Evolutionary conservation across 176 grass and related monocot species (phyloP), one percentile per base, ranked within the genome.

Genomic region (Zea luxurians): DNA sequence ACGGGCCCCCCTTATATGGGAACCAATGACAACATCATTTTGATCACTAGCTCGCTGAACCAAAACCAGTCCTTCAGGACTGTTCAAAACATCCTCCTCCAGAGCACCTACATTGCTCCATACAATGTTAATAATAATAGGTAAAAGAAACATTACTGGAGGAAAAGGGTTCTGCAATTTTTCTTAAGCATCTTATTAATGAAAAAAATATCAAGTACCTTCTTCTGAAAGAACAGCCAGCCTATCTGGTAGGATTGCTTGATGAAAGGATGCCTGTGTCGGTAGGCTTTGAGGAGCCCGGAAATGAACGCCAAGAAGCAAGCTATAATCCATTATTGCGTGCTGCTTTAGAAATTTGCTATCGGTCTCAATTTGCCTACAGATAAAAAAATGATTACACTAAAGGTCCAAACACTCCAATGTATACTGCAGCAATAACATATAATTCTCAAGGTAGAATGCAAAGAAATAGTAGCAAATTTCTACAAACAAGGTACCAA

Each of bases 251-350:
- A 79, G 44, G 64, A 88, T 61, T 58, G 21, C 89, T 70, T 13
- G 94, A 47, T 9, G 66, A 69, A 67, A 83, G 2, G 89, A 87
- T 49, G 80, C 61, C 52, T 66, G 86, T 37, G 85, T 83, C 41
- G 72, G 85, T 13, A 94, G 73, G 70, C 92, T 79, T 50, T 94
- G 92, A 0, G 96, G 96, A 68, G 96, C 96, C 86, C 96, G 85
- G 45, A 90, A 98, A 70, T 98, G 96, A 17, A 98, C 89, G 13
- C 96, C 96, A 89, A 98, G 71, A 64, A 98, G 88, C 66, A 98
- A 79, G 68, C 96, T 98, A 54, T 98, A 98, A 89, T 98, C 96
- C 91, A 98, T 98, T 89, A 98, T 98, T 94, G 83, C 34, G 49
- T 76, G 66, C 3, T 7, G 7, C 86, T 88, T 88, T 10, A 98